A percentile compares a stretch with the other conserved stretches of the same genome.
These are phyloP conservation scores for Pichia scutulata DNA, from an alignment of 805 yeast genomes.

Conservation along the genomic window DNA sequence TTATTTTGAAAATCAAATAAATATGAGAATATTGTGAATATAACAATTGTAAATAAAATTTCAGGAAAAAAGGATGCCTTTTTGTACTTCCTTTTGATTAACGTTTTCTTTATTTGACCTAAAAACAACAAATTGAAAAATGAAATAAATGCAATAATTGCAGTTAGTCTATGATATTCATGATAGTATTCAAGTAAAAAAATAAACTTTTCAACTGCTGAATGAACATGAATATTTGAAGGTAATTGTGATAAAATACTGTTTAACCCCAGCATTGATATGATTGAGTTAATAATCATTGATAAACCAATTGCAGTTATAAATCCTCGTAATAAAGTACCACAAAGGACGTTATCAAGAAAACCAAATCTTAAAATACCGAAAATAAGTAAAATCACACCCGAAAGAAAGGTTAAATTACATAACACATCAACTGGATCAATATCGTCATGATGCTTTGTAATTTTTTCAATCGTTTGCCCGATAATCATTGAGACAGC, in stretches of 20 bases:
- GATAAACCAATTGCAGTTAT: conserved; percentile 79
- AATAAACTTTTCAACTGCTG: conserved; percentile 61
- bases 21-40: conserved; percentile 47
- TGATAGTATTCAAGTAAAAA: conserved; percentile 46
- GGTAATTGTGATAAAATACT: conserved; percentile 38
- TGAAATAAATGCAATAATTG: conserved; percentile 48
- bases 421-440: conserved; percentile 52
- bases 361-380: conserved; percentile 85
- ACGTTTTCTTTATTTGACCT: conserved; percentile 34
- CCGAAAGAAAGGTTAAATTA: conserved; percentile 67
- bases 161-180: conserved; percentile 50
- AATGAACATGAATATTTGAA: conserved; percentile 44
- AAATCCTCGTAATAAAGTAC: conserved; percentile 74
- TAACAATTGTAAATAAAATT: conserved; percentile 64
- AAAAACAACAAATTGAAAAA: conserved; percentile 38
- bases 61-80: conserved; percentile 71
- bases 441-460: conserved; percentile 34
- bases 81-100: conserved; percentile 27
- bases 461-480: conserved; percentile 56
- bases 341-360: conserved; percentile 69
- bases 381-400: conserved; percentile 59
- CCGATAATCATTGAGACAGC: conserved; percentile 81
- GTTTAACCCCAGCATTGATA: conserved; percentile 65
- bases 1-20: conserved; percentile 37
- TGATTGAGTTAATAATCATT: conserved; percentile 69